Evolutionary conservation across 805 yeast species (phyloP), one percentile per base, ranked within the genome.

Genomic region (Zygotorulaspora florentina): DNA sequence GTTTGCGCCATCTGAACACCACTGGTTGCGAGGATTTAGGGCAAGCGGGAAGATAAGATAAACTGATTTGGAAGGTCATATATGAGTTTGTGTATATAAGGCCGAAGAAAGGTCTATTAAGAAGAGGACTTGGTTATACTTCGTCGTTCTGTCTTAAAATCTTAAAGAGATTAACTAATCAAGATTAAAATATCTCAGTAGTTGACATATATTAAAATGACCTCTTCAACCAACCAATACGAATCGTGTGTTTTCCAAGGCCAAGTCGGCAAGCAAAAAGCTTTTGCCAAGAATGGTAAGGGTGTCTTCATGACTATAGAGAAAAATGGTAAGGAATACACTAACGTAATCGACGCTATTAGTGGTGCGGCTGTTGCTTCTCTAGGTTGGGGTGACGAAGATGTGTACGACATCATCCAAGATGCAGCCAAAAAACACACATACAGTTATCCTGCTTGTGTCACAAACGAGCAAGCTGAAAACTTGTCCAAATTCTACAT

Each of bases 301-400:
- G 80, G 80, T 29, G 53, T 63, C 40, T 62, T 61, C 52, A 61
- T 76, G 51, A 65, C 67, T 13, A 60, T 73, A 30, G 70, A 67
- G 48, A 75, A 73, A 25, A 58, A 64, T 29, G 72, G 74, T 16
- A 71, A 69, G 38, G 64, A 65, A 35, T 55, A 58, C 37, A 55
- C 47, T 11, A 57, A 58, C n/a, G 50, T 71, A 13, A 52, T 72
- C 39, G 79, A 74, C 58, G 78, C 69, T 20, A 60, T 64, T 53
- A 71, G 76, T n/a, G 79, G 79, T 51, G 80, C 79, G n/a, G 79
- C 80, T 13, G 80, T 75, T 30, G 74, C 72, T 17, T 68, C 76
- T 3, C 53, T 74, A 12, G 79, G 79, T 23, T 73, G 73, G 56
- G 65, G 65, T 40, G 75, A 72, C 50, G 60, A 61, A 33, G 66